These are phyloP conservation scores for Sistotremastrum suecicum DNA, from an alignment of 768 basidiomycete genomes.

Conservation along the genomic window DNA sequence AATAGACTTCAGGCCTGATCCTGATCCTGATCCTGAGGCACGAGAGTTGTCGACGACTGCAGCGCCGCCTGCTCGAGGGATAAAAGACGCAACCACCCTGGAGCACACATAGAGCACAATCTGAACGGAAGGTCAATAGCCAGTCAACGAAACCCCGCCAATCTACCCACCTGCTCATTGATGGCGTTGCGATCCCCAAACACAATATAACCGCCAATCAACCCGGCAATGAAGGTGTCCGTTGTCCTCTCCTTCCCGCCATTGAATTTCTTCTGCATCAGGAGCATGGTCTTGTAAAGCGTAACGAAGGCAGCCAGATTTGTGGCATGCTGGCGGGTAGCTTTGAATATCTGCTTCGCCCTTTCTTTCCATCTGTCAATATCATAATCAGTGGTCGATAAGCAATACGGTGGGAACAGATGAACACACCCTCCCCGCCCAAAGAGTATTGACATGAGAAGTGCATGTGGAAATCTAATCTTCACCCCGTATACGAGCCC, in stretches of 20 bases:
- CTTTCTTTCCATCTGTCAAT: slow-evolving; percentile 55
- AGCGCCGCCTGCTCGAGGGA: slow-evolving; percentile 56
- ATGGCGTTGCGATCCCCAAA: slow-evolving; percentile 80
- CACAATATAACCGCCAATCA: slow-evolving; percentile 81
- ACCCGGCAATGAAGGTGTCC: slow-evolving; percentile 88
- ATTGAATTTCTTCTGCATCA: slow-evolving; percentile 71
- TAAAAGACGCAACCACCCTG: slow-evolving; percentile 80
- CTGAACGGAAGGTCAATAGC: slow-evolving; percentile 23
- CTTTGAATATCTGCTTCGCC: slow-evolving; percentile 51
- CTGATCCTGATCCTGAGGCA: slow-evolving; percentile 5
- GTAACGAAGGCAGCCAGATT: slow-evolving; percentile 93
- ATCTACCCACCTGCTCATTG: slow-evolving; percentile 67
- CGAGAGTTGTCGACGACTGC: slow-evolving; percentile 12
- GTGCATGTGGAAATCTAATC: slow-evolving; percentile 88
- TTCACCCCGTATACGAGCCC: slow-evolving; percentile 85
- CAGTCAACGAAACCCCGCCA: neutral
- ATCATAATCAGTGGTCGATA: neutral
- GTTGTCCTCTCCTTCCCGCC: slow-evolving; percentile 65
- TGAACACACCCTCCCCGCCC: slow-evolving; percentile 74
- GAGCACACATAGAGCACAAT: slow-evolving; percentile 95
- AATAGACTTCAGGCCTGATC: slow-evolving; percentile 35
- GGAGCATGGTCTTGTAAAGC: slow-evolving; percentile 75
- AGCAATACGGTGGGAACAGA: slow-evolving; percentile 2
- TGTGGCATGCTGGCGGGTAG: slow-evolving; percentile 81
- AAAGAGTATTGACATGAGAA: slow-evolving; percentile 92